Evolutionary conservation across 2,329 filamentous ascomycete species (phyloP).

Genomic region (Zasmidium angulare): DNA sequence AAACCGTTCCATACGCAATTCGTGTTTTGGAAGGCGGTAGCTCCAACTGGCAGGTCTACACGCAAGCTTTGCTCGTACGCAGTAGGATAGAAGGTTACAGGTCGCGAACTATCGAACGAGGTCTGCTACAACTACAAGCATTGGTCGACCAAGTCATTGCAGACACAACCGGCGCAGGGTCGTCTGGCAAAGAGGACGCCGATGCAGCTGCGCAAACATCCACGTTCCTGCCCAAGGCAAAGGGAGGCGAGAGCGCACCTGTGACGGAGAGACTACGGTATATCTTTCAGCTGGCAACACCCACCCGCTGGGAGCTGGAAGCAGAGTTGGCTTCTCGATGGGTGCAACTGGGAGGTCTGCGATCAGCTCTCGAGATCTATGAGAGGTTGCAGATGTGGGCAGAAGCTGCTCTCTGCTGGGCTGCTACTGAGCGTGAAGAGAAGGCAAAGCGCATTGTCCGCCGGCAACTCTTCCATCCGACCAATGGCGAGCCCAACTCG

Average conservation of each 20-base stretch:
- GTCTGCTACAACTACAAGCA: slow-evolving; percentile 88
- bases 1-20: slow-evolving; percentile 86
- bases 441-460: slow-evolving; percentile 77
- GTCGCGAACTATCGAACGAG: slow-evolving; percentile 83
- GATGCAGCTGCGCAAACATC: slow-evolving; percentile 52
- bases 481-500: slow-evolving; percentile 41
- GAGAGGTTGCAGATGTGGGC: slow-evolving; percentile 91
- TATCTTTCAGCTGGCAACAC: slow-evolving; percentile 78
- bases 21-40: slow-evolving; percentile 84
- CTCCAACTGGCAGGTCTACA: slow-evolving; percentile 98
- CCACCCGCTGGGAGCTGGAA: slow-evolving; percentile 90
- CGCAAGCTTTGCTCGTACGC: slow-evolving; percentile 84
- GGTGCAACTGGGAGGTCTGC: slow-evolving; percentile 81
- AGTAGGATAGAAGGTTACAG: slow-evolving; percentile 87
- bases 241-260: slow-evolving; percentile 74
- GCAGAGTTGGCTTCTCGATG: slow-evolving; percentile 91
- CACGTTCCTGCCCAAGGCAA: slow-evolving; percentile 77
- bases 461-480: slow-evolving; percentile 73
- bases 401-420: slow-evolving; percentile 88
- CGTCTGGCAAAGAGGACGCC: slow-evolving; percentile 24
- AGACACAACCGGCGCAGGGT: slow-evolving; percentile 57
- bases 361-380: slow-evolving; percentile 93
- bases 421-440: slow-evolving; percentile 74
- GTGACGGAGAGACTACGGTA: slow-evolving; percentile 76
- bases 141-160: slow-evolving; percentile 93